phyloP scores from a whole-genome alignment of 2,329 filamentous ascomycete species.

The Falciphora oryzae region DNA sequence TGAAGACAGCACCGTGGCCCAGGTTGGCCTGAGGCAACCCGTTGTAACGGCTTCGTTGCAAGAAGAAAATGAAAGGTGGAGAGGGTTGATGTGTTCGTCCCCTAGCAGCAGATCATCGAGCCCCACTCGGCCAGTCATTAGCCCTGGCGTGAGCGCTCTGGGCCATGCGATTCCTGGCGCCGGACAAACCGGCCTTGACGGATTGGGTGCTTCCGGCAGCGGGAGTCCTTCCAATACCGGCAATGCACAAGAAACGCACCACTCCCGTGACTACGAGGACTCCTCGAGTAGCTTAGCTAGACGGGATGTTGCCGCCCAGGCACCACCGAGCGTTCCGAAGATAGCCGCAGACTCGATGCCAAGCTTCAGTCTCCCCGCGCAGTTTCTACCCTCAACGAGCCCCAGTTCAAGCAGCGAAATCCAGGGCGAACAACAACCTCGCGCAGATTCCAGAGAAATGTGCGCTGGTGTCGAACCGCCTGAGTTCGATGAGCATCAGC shows the following conservation, averaged over 20 bases:
- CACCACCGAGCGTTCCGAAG: background rate
- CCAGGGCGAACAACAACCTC: background rate
- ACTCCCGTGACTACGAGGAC: background rate
- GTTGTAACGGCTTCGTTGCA: constrained; percentile 17
- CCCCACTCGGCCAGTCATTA: background rate
- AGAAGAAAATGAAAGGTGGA: constrained; percentile 22
- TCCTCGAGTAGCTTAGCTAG: background rate
- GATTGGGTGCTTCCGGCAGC: background rate
- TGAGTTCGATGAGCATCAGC: background rate
- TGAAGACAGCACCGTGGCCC: constrained; percentile 20
- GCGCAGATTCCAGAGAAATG: background rate
- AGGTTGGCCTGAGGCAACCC: constrained; percentile 16
- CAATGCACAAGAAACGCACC: background rate
- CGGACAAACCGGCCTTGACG: background rate
- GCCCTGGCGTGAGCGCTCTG: background rate
- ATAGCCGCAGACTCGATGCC: background rate
- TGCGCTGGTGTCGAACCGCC: background rate
- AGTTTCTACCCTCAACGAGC: background rate
- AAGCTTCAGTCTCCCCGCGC: background rate
- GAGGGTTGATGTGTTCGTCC: constrained; percentile 16
- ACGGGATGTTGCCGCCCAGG: background rate
- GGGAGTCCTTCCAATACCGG: background rate
- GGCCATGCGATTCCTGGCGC: background rate
- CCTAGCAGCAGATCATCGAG: constrained; percentile 11
- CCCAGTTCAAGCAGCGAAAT: background rate